Percentiles rank a stretch among this genome's conserved stretches.
Evolutionary conservation across 371 early-diverging fungal genomes (phyloP).

Genomic region (Mortierella sp.): DNA sequence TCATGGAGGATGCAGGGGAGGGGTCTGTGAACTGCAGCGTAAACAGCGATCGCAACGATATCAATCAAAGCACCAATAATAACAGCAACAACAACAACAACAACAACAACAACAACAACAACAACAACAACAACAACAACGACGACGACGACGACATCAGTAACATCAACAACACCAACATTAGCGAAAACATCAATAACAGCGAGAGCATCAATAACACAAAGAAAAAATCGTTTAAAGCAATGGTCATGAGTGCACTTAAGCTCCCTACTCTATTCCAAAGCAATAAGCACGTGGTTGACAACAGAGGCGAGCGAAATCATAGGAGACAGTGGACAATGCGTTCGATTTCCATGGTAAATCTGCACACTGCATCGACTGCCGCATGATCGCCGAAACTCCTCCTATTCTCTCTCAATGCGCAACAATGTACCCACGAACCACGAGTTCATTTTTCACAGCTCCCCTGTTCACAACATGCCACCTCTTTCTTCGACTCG

Average conservation of each 20-base stretch:
- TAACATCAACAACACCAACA: neutral
- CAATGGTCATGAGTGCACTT: conserved; percentile 1
- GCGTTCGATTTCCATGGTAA: conserved; percentile 8
- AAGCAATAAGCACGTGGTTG: neutral
- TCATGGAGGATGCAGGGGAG: conserved; percentile 2
- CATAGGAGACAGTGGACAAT: conserved; percentile 1
- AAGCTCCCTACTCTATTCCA: neutral
- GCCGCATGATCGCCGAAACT: conserved; percentile 1
- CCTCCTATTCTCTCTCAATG: neutral
- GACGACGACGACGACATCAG: neutral
- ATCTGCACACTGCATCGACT: neutral
- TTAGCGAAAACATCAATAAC: neutral
- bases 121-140: neutral
- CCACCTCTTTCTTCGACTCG: no score
- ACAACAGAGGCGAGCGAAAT: neutral
- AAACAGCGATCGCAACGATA: neutral
- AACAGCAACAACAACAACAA: neutral
- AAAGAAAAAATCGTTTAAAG: conserved; percentile 3
- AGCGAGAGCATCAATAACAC: neutral
- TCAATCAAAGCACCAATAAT: neutral
- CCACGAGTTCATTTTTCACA: neutral
- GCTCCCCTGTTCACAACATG: neutral
- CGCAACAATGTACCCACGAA: neutral
- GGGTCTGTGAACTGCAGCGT: neutral
- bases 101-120: neutral